Percentiles rank a stretch among this genome's conserved stretches.
Evolutionary conservation across 2,329 filamentous ascomycete genomes (phyloP).

Genomic region (Fusarium transvaalense): DNA sequence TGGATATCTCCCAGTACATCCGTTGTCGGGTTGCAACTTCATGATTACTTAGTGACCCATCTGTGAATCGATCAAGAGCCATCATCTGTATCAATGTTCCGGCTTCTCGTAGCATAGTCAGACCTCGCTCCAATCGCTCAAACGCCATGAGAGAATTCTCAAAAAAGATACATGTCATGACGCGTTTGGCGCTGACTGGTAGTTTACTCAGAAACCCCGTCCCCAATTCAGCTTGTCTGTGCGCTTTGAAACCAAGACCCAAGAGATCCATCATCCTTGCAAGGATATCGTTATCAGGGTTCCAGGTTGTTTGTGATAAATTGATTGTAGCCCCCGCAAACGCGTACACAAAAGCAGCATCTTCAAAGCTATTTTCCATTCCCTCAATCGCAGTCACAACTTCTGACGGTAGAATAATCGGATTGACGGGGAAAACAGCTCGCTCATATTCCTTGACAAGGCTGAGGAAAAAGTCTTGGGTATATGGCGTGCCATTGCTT

Average conservation of each 20-base stretch:
- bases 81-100: conserved; percentile 53
- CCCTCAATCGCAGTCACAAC: conserved; percentile 49
- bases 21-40: conserved; percentile 53
- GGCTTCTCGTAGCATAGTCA: conserved; percentile 63
- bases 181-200: conserved; percentile 57
- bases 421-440: conserved; percentile 55
- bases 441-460: conserved; percentile 53
- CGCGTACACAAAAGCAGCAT: conserved; percentile 54
- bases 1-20: conserved; percentile 67
- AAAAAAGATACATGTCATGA: conserved; percentile 64
- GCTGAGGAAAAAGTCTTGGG: conserved; percentile 51
- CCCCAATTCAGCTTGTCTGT: conserved; percentile 46
- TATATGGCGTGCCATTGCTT: conserved; percentile 36
- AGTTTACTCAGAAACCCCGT: conserved; percentile 53
- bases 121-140: conserved; percentile 61
- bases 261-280: conserved; percentile 49
- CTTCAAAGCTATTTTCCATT: conserved; percentile 52
- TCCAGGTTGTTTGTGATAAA: conserved; percentile 50
- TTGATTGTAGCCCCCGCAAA: conserved; percentile 55
- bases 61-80: conserved; percentile 25
- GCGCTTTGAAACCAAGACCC: conserved; percentile 45
- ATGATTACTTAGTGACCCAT: conserved; percentile 26
- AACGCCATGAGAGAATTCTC: conserved; percentile 66
- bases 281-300: conserved; percentile 48
- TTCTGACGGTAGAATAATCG: conserved; percentile 51